A percentile compares a stretch with the other conserved stretches of the same genome.
Conservation (phyloP, 2,329 filamentous ascomycete species). For the Trichoderma sp. region DNA sequence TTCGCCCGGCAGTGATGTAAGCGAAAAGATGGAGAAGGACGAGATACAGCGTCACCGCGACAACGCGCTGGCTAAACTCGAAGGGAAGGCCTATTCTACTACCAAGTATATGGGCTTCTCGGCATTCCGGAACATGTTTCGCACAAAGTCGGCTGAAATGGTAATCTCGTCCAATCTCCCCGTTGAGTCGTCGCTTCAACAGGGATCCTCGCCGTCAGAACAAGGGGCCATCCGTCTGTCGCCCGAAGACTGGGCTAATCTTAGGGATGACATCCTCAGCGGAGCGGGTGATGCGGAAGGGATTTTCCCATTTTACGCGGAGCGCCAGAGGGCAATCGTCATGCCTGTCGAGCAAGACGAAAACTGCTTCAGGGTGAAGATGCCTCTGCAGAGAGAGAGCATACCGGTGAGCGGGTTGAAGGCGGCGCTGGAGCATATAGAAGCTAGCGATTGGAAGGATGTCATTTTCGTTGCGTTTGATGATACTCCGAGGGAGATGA, state of each 20-base stretch:
- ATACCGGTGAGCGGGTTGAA: conserved; percentile 20
- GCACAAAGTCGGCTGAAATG: background rate
- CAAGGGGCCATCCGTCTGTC: background rate
- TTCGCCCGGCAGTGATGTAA: background rate
- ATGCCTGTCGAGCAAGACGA: background rate
- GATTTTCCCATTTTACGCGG: background rate
- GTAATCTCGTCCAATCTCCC: background rate
- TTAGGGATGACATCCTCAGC: background rate
- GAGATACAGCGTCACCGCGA: background rate
- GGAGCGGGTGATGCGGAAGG: background rate
- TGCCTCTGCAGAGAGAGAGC: conserved; percentile 12
- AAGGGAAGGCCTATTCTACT: background rate
- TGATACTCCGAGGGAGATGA: background rate
- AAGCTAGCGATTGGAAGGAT: conserved; percentile 26
- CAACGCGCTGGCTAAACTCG: background rate
- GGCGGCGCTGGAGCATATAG: conserved; percentile 21
- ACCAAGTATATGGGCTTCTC: background rate
- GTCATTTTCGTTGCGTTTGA: conserved; percentile 26
- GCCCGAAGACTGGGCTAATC: background rate
- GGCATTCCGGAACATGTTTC: background rate
- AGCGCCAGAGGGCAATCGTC: background rate
- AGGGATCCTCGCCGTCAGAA: background rate
- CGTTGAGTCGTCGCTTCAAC: background rate
- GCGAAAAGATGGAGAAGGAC: background rate
- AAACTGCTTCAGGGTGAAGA: background rate